Conservation (phyloP, 257 asterid species). For the Pogostemon cablin region DNA sequence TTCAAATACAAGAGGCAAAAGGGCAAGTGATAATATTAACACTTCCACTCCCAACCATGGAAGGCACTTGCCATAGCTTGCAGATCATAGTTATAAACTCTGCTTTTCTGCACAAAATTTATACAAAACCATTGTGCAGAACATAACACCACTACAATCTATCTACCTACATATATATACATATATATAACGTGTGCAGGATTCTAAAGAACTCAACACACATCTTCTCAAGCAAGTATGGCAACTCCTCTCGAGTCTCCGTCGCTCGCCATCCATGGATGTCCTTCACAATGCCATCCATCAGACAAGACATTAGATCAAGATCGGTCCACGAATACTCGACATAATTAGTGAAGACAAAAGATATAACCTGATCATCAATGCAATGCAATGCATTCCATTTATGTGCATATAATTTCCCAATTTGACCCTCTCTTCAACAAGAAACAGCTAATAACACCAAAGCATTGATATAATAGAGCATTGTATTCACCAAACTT, state of each 20-base stretch:
- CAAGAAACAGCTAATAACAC: conserved; percentile 15
- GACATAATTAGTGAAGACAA: not conserved
- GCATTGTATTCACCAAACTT: conserved; percentile 10
- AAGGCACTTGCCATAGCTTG: conserved; percentile 11
- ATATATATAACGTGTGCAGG: conserved; percentile 24
- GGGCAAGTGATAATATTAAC: conserved; percentile 28
- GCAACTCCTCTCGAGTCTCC: conserved; percentile 35
- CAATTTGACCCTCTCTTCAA: not conserved
- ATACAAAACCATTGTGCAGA: conserved; percentile 40
- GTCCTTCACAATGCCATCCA: conserved; percentile 43
- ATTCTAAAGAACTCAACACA: conserved; percentile 21
- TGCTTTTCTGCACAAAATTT: conserved; percentile 34
- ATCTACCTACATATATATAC: conserved; percentile 30
- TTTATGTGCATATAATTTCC: not conserved
- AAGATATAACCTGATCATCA: not conserved
- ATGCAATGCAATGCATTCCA: not conserved
- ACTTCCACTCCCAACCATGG: conserved; percentile 30
- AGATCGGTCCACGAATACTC: not conserved
- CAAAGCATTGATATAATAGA: not conserved
- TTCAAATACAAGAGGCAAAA: conserved; percentile 18
- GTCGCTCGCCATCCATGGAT: conserved; percentile 63
- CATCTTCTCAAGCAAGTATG: conserved; percentile 39
- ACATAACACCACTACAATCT: conserved; percentile 29
- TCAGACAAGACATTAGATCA: not conserved
- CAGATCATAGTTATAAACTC: not conserved